phyloP scores from a whole-genome alignment of 495 filamentous ascomycete genomes.

The Patellaria atrata region DNA sequence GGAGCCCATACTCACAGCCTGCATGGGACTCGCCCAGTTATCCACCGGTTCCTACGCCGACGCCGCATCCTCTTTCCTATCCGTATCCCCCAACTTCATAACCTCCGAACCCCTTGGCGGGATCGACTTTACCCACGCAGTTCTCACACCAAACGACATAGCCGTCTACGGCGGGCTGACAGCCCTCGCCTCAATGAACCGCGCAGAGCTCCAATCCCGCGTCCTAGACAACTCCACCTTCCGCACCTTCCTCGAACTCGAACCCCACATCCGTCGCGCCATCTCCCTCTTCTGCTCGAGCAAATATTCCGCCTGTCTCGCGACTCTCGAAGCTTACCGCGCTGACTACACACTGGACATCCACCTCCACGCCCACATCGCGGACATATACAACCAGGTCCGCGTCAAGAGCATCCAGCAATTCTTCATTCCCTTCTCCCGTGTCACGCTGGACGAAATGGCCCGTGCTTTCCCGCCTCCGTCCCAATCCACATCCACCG shows the following conservation, averaged over 20 bases:
- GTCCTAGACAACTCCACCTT: constrained; percentile 72
- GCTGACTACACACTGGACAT: constrained; percentile 82
- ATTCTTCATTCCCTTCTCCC: constrained; percentile 43
- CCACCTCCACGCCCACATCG: constrained; percentile 63
- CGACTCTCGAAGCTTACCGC: constrained; percentile 65
- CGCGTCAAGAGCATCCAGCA: constrained; percentile 85
- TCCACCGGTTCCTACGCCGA: constrained; percentile 49
- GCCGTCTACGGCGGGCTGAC: constrained; percentile 85
- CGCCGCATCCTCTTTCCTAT: constrained; percentile 60
- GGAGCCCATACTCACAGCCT: constrained; percentile 37
- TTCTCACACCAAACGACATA: constrained; percentile 73
- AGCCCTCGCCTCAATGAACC: constrained; percentile 79
- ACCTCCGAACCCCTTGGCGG: constrained; percentile 20
- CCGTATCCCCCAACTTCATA: constrained; percentile 39
- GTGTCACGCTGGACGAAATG: constrained; percentile 29
- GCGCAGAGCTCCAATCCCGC: constrained; percentile 51
- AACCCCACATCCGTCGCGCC: constrained; percentile 86
- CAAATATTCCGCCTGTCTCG: constrained; percentile 71
- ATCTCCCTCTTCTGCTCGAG: constrained; percentile 76
- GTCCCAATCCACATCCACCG: too few relatives aligned
- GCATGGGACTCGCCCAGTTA: constrained; percentile 57
- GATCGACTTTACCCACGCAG: constrained; percentile 34
- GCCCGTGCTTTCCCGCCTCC: constrained; percentile 21
- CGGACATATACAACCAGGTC: constrained; percentile 53
- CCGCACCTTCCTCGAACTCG: constrained; percentile 77